Evolutionary conservation across 208 protist genomes (phyloP).

Genomic region (Crithidia fasciculata): DNA sequence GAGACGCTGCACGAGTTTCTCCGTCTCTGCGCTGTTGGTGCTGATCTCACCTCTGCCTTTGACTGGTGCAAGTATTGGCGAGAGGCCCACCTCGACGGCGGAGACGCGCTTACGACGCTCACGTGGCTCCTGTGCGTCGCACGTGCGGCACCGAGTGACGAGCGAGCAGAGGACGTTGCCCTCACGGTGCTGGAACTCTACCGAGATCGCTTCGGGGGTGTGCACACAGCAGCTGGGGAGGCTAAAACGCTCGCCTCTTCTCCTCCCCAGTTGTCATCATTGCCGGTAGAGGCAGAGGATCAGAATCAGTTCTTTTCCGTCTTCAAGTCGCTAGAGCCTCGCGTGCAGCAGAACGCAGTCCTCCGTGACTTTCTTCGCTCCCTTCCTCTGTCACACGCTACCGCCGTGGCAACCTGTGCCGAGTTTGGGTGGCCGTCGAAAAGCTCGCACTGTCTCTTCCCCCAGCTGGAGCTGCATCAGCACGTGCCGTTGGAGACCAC

Average conservation of each 20-base stretch:
- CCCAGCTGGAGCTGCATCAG: constrained; percentile 57
- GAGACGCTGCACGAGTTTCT: constrained; percentile 78
- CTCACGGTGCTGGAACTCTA: constrained; percentile 77
- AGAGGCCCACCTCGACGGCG: constrained; percentile 47
- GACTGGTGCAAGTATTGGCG: constrained; percentile 86
- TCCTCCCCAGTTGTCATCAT: background rate
- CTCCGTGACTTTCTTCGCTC: constrained; percentile 55
- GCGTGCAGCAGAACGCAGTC: constrained; percentile 32
- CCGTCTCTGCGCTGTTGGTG: constrained; percentile 76
- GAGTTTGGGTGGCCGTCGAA: constrained; percentile 47
- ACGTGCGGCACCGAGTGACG: constrained; percentile 64
- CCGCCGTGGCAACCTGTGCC: background rate
- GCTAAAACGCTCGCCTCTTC: background rate
- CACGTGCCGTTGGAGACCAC: constrained; percentile 5
- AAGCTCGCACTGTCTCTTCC: constrained; percentile 67
- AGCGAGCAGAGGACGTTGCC: constrained; percentile 80
- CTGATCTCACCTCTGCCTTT: constrained; percentile 84
- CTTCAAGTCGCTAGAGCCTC: constrained; percentile 44
- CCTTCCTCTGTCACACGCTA: constrained; percentile 27
- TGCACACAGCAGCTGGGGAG: constrained; percentile 13
- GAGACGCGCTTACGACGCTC: constrained; percentile 27
- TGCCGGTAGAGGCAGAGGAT: constrained; percentile 19
- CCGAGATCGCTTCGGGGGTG: constrained; percentile 31
- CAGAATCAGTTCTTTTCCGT: constrained; percentile 43
- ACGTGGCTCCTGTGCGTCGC: constrained; percentile 82